Evolutionary conservation across 805 yeast genomes (phyloP), one percentile per base, ranked within the genome.

Genomic region (Starmerella potacharoeniae): DNA sequence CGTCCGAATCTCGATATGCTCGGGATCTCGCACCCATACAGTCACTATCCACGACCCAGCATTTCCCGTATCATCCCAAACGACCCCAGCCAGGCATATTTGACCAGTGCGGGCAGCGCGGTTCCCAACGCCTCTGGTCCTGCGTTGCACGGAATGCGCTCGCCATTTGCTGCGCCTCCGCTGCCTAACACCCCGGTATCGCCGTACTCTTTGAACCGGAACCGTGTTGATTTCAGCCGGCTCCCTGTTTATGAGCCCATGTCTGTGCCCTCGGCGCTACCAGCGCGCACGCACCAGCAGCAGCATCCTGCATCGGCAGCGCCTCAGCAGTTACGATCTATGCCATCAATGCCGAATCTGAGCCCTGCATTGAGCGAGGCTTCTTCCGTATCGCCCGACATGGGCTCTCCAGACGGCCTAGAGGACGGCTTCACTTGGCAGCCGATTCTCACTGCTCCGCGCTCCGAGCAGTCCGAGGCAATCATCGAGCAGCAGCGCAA

Each of bases 381-480:
- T 2, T 54, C 57, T 4, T 54, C 58, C 8, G 36, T 57, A 3
- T 57, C 60, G 2, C 60, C 60, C 11, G 60, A 57, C 22, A 51
- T 52, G 29, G 42, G 43, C 16, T 47, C 53, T 10, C 58, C 58
- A 3, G 55, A 51, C 8, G 54, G 51, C 31, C 57, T 51, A 3
- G 55, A 51, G 4, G 61, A 57, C 14, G 57, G 45, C 16, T 60
- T 60, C 52, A 59, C 65, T 22, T 69, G 73, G 73, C 69, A 67
- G 57, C 72, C 72, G 1, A 63, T 69, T 16, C 58, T 69, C 41
- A 69, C 71, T 6, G 65, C 65, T 1, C 72, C 71, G 4, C 58
- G 58, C 22, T 62, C 67, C 44, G 65, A 64, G n/a, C 61, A 60
- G 14, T 61, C 66, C 14, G 68, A 69, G 52, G 63, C 65, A 29